phyloP scores from a whole-genome alignment of 345 rosid species.

The Arabis alpina region DNA sequence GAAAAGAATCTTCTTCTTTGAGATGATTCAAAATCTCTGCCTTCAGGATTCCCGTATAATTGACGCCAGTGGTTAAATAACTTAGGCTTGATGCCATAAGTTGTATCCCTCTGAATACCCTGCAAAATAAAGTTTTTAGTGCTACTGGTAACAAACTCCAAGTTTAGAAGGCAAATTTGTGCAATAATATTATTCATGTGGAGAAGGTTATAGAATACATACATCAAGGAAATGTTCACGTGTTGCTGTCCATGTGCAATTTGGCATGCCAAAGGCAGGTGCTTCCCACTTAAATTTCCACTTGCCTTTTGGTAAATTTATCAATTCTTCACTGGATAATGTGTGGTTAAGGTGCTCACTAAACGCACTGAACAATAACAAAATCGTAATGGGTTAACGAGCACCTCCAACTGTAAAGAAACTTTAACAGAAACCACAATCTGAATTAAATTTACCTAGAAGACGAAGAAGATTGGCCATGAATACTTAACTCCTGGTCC shows the following conservation, averaged over 20 bases:
- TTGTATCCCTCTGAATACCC: constrained; percentile 50
- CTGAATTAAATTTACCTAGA: constrained; percentile 49
- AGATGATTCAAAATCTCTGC: constrained; percentile 69
- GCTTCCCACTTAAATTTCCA: constrained; percentile 78
- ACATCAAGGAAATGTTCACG: constrained; percentile 68
- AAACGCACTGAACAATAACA: constrained; percentile 60
- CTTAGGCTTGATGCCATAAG: constrained; percentile 67
- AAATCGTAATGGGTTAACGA: neutral
- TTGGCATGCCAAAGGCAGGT: constrained; percentile 64
- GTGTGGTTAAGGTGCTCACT: constrained; percentile 60
- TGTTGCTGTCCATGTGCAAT: constrained; percentile 81
- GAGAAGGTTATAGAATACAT: constrained; percentile 33
- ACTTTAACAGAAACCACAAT: constrained; percentile 9
- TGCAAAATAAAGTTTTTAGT: constrained; percentile 37
- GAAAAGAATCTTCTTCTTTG: constrained; percentile 71
- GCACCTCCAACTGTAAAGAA: constrained; percentile 2
- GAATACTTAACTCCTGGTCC: constrained; percentile 46
- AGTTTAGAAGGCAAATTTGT: neutral
- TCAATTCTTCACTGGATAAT: constrained; percentile 63
- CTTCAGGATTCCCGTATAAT: constrained; percentile 57
- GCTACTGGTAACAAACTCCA: neutral
- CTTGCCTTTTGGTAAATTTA: constrained; percentile 53
- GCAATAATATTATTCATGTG: neutral
- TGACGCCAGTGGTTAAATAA: constrained; percentile 82
- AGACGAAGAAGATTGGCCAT: constrained; percentile 41